Evolutionary conservation across 164 flowering plant species (phyloP).

Genomic region (Stephania cephalantha): DNA sequence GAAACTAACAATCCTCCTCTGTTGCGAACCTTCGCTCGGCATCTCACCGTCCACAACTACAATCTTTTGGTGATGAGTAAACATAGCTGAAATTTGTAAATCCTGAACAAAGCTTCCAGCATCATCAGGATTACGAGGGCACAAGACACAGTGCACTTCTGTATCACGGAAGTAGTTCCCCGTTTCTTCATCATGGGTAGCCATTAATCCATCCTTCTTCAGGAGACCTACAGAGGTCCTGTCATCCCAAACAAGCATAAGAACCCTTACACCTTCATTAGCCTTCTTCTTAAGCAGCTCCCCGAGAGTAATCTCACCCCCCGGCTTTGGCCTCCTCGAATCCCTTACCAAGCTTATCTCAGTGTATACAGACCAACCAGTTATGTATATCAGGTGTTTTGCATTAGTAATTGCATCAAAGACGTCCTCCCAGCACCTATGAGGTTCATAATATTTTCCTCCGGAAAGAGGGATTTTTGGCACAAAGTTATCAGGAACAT

Average conservation of each 20-base stretch:
- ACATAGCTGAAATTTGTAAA: slow-evolving; percentile 37
- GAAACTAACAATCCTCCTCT: slow-evolving; percentile 61
- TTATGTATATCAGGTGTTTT: slow-evolving; percentile 52
- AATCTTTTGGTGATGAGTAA: slow-evolving; percentile 69
- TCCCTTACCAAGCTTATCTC: slow-evolving; percentile 49
- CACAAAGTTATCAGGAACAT: slow-evolving; percentile 27
- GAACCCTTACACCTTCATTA: slow-evolving; percentile 33
- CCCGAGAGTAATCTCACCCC: slow-evolving; percentile 55
- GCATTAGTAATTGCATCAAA: slow-evolving; percentile 57
- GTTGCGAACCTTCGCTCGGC: slow-evolving; percentile 22
- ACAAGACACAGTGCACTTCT: slow-evolving; percentile 55
- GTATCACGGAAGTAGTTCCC: slow-evolving; percentile 35
- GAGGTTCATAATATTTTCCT: slow-evolving; percentile 26
- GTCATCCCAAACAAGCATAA: slow-evolving; percentile 87
- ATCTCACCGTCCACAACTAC: slow-evolving; percentile 45
- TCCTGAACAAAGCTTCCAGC: slow-evolving; percentile 41
- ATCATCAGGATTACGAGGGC: slow-evolving; percentile 70
- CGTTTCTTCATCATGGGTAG: slow-evolving; percentile 75
- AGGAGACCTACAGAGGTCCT: slow-evolving; percentile 54
- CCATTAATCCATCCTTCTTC: slow-evolving; percentile 67
- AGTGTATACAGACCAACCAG: slow-evolving; percentile 74
- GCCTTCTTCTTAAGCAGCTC: slow-evolving; percentile 54
- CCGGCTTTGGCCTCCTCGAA: slow-evolving; percentile 41
- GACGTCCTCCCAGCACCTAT: slow-evolving; percentile 68
- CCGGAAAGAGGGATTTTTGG: slow-evolving; percentile 22